Evolutionary conservation across 2,329 filamentous ascomycete species (phyloP), one percentile per base, ranked within the genome.

Genomic region (Fusarium staphyleae): DNA sequence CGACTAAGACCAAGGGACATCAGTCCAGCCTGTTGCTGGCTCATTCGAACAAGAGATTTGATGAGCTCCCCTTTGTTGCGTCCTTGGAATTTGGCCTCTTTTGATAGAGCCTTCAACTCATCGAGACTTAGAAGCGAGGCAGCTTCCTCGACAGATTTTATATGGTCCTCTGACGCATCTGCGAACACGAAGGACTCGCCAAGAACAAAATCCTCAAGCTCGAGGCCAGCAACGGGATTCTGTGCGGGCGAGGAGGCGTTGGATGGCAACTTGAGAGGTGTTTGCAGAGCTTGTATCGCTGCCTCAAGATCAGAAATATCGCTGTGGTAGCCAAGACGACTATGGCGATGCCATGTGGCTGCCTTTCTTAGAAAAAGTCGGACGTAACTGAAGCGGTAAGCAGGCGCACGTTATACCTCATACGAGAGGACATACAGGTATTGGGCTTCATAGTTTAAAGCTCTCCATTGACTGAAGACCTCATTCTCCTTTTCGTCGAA

Each of bases 301-400:
- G 75, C 69, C 12, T 86, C 78, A 32, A 93, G 78, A 69, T 97
- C 85, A 36, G 87, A 82, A 55, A 99, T 89, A 70, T 98, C 93
- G 60, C 86, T 84, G 67, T 93, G 85, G 67, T 97, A 97, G 2
- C 86, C 85, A 19, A 99, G 75, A 16, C 86, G 85, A 65, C 83
- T 85, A 58, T 91, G 83, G 9, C 95, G 87, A 77, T 97, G 92
- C 95, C 95, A 99, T 2, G 87, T 87, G 16, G 90, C 89, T 1
- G 91, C 91, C 72, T 99, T 99, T 39, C 95, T 87, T 3, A 99
- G 79, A 69, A 99, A 99, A 2, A 99, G 77, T 16, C 95, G 87
- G 12, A 98, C 93, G 74, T 97, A 96, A 69, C 90, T 93, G 55
- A 24, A 14, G 13, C 24, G 39, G 52, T 63, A 43, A 66, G 59